phyloP scores from a whole-genome alignment of 2,329 filamentous ascomycete species.

The Fusarium palustre region DNA sequence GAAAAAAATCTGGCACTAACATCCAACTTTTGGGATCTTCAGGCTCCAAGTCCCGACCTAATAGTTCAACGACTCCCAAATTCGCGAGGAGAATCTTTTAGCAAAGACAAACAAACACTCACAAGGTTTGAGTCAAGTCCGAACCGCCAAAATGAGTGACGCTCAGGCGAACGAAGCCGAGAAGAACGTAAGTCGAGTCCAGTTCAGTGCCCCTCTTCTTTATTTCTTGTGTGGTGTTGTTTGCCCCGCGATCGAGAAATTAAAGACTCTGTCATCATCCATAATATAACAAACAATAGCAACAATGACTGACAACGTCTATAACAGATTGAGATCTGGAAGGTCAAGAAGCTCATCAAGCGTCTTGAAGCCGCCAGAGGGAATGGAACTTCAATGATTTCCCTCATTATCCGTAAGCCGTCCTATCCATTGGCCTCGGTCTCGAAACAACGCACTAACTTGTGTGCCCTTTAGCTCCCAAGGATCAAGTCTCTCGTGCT shows the following conservation, averaged over 20 bases:
- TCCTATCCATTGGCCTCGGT: not conserved
- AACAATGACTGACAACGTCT: slow-evolving; percentile 38
- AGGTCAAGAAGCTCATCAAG: slow-evolving; percentile 99
- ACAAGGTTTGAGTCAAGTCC: slow-evolving; percentile 38
- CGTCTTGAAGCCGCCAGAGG: slow-evolving; percentile 95
- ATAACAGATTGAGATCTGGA: slow-evolving; percentile 80
- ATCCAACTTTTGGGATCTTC: slow-evolving; percentile 48
- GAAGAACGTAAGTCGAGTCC: slow-evolving; percentile 78
- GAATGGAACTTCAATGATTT: slow-evolving; percentile 99
- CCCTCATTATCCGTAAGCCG: slow-evolving; percentile 91
- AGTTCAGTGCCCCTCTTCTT: slow-evolving; percentile 35
- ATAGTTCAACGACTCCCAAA: slow-evolving; percentile 40
- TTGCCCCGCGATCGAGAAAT: slow-evolving; percentile 50
- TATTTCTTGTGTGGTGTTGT: slow-evolving; percentile 24
- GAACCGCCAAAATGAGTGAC: slow-evolving; percentile 80
- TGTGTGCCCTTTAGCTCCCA: slow-evolving; percentile 74
- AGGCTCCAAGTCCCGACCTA: slow-evolving; percentile 38
- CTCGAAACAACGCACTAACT: slow-evolving; percentile 46
- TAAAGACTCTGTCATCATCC: slow-evolving; percentile 14
- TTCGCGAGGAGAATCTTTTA: slow-evolving; percentile 38
- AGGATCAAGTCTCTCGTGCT: slow-evolving; percentile 95
- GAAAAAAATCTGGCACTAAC: slow-evolving; percentile 51
- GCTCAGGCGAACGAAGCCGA: slow-evolving; percentile 91
- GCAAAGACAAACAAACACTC: slow-evolving; percentile 33
- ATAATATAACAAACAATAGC: not conserved